These are phyloP conservation scores for Xylaria sp. DNA, from an alignment of 2,329 filamentous ascomycete species.

Conservation along the genomic window DNA sequence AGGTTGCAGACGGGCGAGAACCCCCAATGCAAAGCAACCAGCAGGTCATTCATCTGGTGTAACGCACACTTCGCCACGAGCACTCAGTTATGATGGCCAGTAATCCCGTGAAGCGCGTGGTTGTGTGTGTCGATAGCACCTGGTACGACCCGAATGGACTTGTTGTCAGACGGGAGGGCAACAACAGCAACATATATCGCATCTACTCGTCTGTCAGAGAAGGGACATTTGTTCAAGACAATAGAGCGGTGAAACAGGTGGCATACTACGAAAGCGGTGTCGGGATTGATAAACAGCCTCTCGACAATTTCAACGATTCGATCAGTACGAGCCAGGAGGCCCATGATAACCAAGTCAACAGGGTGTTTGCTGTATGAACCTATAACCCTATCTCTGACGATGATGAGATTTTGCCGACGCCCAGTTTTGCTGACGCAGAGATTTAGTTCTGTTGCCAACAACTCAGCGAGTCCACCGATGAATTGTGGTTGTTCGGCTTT, in stretches of 20 bases:
- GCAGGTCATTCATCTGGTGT: slow-evolving; percentile 1
- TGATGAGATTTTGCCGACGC: background rate
- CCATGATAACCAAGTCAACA: slow-evolving; percentile 29
- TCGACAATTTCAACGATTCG: slow-evolving; percentile 31
- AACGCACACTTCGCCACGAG: background rate
- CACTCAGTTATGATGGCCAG: slow-evolving; percentile 19
- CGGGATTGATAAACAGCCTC: slow-evolving; percentile 25
- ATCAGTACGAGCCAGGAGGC: slow-evolving; percentile 26
- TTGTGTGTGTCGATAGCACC: slow-evolving; percentile 31
- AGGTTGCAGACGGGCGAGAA: background rate
- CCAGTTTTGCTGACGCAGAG: slow-evolving; percentile 4
- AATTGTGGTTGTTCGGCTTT: slow-evolving; percentile 49
- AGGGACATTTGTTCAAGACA: slow-evolving; percentile 31
- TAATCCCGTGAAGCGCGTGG: slow-evolving; percentile 32
- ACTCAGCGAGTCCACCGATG: slow-evolving; percentile 37
- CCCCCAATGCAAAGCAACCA: background rate
- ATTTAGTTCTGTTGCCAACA: slow-evolving; percentile 30
- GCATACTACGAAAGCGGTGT: slow-evolving; percentile 32
- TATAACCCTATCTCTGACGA: background rate
- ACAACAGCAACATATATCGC: slow-evolving; percentile 34
- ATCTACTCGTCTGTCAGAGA: slow-evolving; percentile 29
- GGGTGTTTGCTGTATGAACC: slow-evolving; percentile 32
- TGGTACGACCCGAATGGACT: slow-evolving; percentile 31
- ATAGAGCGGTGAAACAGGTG: slow-evolving; percentile 31
- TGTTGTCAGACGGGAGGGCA: slow-evolving; percentile 27